A percentile compares a stretch with the other conserved stretches of the same genome.
Evolutionary conservation across 2,329 filamentous ascomycete genomes (phyloP).

Genomic region (Trichophyton benhamiae): DNA sequence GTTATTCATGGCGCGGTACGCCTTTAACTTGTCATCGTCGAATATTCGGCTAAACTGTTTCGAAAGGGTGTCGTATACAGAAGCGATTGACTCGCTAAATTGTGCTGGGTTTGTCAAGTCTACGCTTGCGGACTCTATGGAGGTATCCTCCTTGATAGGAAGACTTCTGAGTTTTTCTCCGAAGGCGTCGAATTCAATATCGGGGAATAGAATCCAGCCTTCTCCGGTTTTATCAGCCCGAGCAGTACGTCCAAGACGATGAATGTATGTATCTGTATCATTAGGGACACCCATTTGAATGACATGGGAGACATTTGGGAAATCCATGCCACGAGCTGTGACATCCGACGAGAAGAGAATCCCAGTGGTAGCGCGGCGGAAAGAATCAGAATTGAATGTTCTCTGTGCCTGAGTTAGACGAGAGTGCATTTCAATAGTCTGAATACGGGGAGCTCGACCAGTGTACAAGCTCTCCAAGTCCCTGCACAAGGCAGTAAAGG

Average conservation of each 20-base stretch:
- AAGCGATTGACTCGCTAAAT: conserved; percentile 5
- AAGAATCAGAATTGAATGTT: conserved; percentile 57
- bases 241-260: conserved; percentile 63
- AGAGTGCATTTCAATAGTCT: conserved; percentile 59
- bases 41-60: neutral
- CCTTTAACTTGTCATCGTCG: neutral
- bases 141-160: conserved; percentile 36
- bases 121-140: conserved; percentile 28
- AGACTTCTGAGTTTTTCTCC: conserved; percentile 42
- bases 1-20: neutral
- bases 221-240: conserved; percentile 53
- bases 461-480: conserved; percentile 22
- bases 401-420: conserved; percentile 58
- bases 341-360: conserved; percentile 69
- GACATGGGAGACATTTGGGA: conserved; percentile 67
- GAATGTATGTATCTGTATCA: conserved; percentile 60
- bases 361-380: conserved; percentile 51
- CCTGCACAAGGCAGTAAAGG: conserved; percentile 43
- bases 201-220: conserved; percentile 47
- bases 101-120: conserved; percentile 24
- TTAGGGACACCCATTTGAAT: conserved; percentile 57
- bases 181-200: conserved; percentile 40
- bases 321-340: conserved; percentile 72
- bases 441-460: conserved; percentile 22
- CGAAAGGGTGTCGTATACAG: neutral